phyloP scores from a whole-genome alignment of 2,329 filamentous ascomycete genomes.

The Aspergillus carbonarius region DNA sequence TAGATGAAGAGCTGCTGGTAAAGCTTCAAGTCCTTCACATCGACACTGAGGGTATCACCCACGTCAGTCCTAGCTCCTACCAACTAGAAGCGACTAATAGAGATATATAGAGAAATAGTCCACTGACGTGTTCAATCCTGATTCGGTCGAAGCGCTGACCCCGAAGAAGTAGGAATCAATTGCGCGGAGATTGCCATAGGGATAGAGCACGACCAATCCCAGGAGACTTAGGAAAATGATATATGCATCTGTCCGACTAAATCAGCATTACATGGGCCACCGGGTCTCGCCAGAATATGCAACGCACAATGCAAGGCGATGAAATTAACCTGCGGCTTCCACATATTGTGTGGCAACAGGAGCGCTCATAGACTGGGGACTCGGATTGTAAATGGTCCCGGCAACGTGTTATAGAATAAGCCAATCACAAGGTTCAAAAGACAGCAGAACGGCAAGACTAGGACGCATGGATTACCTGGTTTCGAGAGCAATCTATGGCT shows the following conservation, averaged over 20 bases:
- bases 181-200: slow-evolving; percentile 42
- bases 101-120: neutral
- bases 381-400: neutral
- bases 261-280: neutral
- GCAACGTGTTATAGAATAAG: neutral
- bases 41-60: slow-evolving; percentile 40
- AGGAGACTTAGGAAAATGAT: slow-evolving; percentile 40
- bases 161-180: slow-evolving; percentile 55
- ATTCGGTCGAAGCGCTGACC: slow-evolving; percentile 51
- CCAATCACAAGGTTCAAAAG: neutral
- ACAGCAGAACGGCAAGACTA: neutral
- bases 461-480: neutral
- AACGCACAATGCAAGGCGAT: slow-evolving; percentile 31
- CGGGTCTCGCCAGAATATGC: neutral
- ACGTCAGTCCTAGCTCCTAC: neutral
- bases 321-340: slow-evolving; percentile 28
- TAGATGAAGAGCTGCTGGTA: slow-evolving; percentile 57
- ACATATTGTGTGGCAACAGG: slow-evolving; percentile 16
- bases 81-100: neutral
- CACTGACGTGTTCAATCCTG: slow-evolving; percentile 52
- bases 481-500: neutral
- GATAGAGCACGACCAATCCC: slow-evolving; percentile 38
- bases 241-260: slow-evolving; percentile 36
- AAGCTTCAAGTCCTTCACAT: slow-evolving; percentile 49
- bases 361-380: neutral